A percentile compares a stretch with the other conserved stretches of the same genome.
Conservation (phyloP, 306 rosid species). For the Mucuna pruriens region DNA sequence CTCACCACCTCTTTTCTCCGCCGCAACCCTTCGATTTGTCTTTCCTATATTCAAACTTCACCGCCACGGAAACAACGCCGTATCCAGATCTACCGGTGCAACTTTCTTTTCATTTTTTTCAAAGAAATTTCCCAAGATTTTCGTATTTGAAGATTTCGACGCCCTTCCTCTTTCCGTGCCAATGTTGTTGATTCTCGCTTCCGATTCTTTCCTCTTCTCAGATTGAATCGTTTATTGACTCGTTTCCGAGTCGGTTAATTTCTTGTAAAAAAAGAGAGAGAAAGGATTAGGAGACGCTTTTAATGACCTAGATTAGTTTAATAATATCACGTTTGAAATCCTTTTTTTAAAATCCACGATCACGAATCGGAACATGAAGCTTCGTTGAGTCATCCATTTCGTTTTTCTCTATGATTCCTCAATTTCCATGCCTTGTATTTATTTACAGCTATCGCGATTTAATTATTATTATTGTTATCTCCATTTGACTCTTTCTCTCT, state of each 20-base stretch:
- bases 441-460: slow-evolving; percentile 14
- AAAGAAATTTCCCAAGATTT: not conserved
- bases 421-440: slow-evolving; percentile 49
- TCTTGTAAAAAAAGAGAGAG: slow-evolving; percentile 2
- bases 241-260: slow-evolving; percentile 42
- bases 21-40: slow-evolving; percentile 35
- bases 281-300: slow-evolving; percentile 42
- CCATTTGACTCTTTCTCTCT: slow-evolving; percentile 29
- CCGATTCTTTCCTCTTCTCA: not conserved
- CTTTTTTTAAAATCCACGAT: slow-evolving; percentile 37
- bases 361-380: slow-evolving; percentile 47
- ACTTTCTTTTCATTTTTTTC: slow-evolving; percentile 4
- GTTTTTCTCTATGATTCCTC: slow-evolving; percentile 33
- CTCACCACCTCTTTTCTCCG: slow-evolving; percentile 35
- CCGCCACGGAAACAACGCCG: slow-evolving; percentile 40
- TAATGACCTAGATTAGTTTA: slow-evolving; percentile 46
- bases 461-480: not conserved
- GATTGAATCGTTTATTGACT: slow-evolving; percentile 5
- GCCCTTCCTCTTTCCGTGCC: not conserved
- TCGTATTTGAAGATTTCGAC: not conserved
- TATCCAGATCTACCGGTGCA: slow-evolving; percentile 51
- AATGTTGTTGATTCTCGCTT: not conserved
- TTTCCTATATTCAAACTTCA: slow-evolving; percentile 28
- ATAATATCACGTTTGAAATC: slow-evolving; percentile 13
- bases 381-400: slow-evolving; percentile 48